phyloP scores from a whole-genome alignment of 2,329 filamentous ascomycete genomes.

The Alternaria sp. region DNA sequence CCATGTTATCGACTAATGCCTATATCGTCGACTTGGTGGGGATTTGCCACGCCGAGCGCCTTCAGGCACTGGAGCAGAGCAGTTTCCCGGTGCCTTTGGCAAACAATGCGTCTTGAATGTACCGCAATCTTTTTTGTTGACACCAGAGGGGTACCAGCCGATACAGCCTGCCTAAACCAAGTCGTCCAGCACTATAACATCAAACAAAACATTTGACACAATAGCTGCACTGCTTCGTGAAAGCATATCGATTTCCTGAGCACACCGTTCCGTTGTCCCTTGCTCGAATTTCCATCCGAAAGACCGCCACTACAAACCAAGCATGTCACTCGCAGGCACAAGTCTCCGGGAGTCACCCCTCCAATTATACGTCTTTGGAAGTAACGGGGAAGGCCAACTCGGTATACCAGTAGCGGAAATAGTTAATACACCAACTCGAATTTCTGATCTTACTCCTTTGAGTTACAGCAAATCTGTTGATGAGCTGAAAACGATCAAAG shows the following conservation, averaged over 20 bases:
- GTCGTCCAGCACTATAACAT: background rate
- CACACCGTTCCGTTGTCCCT: background rate
- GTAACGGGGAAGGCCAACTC: slow-evolving; percentile 63
- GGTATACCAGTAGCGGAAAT: slow-evolving; percentile 58
- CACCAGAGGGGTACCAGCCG: background rate
- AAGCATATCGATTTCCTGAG: background rate
- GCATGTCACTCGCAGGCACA: background rate
- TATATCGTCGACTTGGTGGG: background rate
- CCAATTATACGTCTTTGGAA: slow-evolving; percentile 59
- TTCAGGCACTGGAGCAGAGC: background rate
- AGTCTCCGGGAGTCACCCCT: background rate
- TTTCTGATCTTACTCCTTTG: slow-evolving; percentile 1
- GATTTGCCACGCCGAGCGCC: background rate
- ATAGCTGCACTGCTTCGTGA: no score
- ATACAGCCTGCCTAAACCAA: background rate
- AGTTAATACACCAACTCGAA: slow-evolving; percentile 28
- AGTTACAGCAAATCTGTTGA: slow-evolving; percentile 3
- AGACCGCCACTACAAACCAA: background rate
- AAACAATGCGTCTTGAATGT: background rate
- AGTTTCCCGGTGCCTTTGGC: background rate
- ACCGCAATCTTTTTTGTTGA: background rate
- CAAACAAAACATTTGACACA: no score
- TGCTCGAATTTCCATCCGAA: background rate
- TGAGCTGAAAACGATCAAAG: slow-evolving; percentile 52
- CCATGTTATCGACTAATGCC: background rate